A percentile compares a stretch with the other conserved stretches of the same genome.
Conservation (phyloP, 2,329 filamentous ascomycete species). For the Calonectria pseudoturangicola region DNA sequence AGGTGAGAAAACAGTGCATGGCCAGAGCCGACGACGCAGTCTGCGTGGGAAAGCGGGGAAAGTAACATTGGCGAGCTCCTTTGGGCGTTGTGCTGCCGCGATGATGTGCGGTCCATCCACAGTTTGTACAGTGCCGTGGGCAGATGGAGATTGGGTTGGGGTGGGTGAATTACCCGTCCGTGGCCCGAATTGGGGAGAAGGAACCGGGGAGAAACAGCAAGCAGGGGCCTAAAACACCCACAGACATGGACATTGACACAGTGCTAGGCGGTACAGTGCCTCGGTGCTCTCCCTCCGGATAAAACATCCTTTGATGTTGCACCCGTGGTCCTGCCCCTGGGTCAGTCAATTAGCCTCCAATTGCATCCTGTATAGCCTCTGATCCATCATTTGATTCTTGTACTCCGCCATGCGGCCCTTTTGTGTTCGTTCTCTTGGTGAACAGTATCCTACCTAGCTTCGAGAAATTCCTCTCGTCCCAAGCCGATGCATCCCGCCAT, state of each 20-base stretch:
- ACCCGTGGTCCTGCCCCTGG: background rate
- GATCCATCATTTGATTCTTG: background rate
- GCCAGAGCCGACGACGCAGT: background rate
- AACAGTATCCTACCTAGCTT: constrained; percentile 2
- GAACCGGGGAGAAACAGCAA: constrained; percentile 12
- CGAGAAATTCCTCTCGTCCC: background rate
- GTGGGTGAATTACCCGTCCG: constrained; percentile 2
- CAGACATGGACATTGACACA: constrained; percentile 19
- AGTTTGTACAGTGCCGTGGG: constrained; percentile 15
- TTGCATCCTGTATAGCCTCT: too few species aligned
- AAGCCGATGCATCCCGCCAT: constrained; percentile 7
- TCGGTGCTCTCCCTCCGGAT: constrained; percentile 23
- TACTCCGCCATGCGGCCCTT: background rate
- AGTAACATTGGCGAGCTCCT: constrained; percentile 43
- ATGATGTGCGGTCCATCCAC: constrained; percentile 20
- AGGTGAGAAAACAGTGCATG: background rate
- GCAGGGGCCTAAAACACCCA: background rate
- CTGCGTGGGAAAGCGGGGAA: constrained; percentile 50
- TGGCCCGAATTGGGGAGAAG: constrained; percentile 10
- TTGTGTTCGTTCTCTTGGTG: constrained; percentile 6
- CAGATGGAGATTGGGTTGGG: constrained; percentile 26
- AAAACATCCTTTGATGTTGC: background rate
- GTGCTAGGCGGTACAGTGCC: constrained; percentile 22
- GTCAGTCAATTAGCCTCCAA: constrained; percentile 1
- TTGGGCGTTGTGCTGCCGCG: constrained; percentile 31